These are phyloP conservation scores for Leucosporidium yakuticum DNA, from an alignment of 768 basidiomycete genomes.

Conservation along the genomic window DNA sequence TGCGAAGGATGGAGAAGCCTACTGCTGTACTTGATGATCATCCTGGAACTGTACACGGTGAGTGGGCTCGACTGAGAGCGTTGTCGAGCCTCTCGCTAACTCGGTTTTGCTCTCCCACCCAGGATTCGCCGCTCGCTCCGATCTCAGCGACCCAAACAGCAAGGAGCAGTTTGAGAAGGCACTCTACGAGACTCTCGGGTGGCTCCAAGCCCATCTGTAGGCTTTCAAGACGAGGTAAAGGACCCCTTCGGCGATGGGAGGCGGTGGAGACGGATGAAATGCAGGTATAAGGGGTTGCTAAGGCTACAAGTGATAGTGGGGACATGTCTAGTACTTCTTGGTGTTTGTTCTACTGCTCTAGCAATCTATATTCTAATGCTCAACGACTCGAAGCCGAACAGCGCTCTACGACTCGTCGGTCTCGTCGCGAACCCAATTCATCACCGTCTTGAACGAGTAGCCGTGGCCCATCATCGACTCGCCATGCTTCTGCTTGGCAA, in stretches of 20 bases:
- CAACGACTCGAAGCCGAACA: too few relatives aligned
- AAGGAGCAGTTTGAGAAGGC: background rate
- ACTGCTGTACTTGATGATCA: background rate
- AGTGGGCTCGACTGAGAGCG: background rate
- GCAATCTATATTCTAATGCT: too few relatives aligned
- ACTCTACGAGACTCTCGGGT: background rate
- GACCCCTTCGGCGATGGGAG: too few relatives aligned
- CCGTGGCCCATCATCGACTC: conserved; percentile 29
- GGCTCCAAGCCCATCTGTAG: background rate
- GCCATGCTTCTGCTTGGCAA: conserved; percentile 27
- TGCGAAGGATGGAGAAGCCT: background rate
- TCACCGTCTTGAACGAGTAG: conserved; percentile 17
- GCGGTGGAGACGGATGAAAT: too few relatives aligned
- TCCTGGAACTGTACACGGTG: background rate
- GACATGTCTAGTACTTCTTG: too few relatives aligned
- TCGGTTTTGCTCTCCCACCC: background rate
- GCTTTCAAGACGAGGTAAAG: too few relatives aligned
- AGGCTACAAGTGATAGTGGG: too few relatives aligned
- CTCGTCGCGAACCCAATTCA: conserved; percentile 11
- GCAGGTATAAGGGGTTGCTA: too few relatives aligned
- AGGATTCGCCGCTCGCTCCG: background rate
- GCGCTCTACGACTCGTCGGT: too few relatives aligned
- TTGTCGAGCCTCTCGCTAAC: background rate
- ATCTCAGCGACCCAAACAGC: background rate
- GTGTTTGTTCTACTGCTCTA: too few relatives aligned